Percentiles rank a stretch among this genome's conserved stretches.
Conservation (phyloP, 441 rosid species). For the Syzygium syzygioides region DNA sequence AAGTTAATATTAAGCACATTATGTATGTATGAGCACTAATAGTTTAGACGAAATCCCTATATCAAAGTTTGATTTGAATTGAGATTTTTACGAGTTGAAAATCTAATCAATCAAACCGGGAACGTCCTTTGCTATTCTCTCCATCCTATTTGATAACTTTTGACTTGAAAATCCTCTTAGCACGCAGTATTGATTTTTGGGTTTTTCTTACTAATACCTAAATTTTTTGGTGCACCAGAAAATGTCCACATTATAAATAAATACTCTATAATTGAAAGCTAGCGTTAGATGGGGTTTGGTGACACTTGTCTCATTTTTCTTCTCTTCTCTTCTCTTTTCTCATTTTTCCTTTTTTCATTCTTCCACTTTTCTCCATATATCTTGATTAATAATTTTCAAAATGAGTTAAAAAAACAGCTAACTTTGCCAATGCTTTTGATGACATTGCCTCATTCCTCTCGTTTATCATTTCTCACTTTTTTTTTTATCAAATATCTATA, state of each 20-base stretch:
- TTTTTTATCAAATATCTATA: not conserved
- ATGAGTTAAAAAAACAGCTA: not conserved
- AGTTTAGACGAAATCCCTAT: not conserved
- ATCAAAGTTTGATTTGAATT: not conserved
- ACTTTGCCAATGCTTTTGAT: not conserved
- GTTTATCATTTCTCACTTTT: not conserved
- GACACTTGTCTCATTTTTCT: not conserved
- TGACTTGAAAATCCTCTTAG: not conserved
- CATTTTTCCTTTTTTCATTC: not conserved
- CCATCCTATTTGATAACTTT: not conserved
- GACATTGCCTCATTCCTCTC: not conserved
- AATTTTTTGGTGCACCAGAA: not conserved
- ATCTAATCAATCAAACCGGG: not conserved
- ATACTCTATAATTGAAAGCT: not conserved
- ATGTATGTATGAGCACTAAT: not conserved
- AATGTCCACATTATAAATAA: not conserved
- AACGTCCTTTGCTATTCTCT: not conserved
- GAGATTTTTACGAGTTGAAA: not conserved
- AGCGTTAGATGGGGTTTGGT: not conserved
- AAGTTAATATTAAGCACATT: not conserved
- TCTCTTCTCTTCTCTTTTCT: not conserved
- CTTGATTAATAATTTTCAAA: not conserved
- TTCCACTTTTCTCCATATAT: not conserved
- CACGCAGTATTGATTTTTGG: not conserved
- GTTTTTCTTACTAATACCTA: not conserved